Percentiles rank a stretch among this genome's conserved stretches.
phyloP scores from a whole-genome alignment of 139 green algal species.

The Zygnema circumcarinatum region DNA sequence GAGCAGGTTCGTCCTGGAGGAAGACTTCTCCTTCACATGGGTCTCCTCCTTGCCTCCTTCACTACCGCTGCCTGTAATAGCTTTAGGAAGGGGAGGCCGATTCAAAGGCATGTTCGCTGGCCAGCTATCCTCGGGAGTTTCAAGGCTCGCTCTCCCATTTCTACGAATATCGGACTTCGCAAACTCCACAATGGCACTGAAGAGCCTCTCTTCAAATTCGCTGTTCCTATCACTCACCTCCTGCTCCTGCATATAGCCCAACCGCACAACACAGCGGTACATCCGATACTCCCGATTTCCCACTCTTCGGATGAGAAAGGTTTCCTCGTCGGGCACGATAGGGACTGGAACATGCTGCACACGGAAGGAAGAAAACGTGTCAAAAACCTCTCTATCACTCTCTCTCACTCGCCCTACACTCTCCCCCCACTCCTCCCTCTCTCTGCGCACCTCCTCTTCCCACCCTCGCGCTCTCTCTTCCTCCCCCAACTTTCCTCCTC shows the following conservation, averaged over 20 bases:
- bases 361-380: neutral
- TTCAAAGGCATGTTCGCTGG: neutral
- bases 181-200: slow-evolving; percentile 2
- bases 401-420: too few species aligned
- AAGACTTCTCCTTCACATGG: neutral
- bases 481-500: too few species aligned
- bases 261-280: slow-evolving; percentile 17
- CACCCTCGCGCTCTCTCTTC: too few species aligned
- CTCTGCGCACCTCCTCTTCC: too few species aligned
- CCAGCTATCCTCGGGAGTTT: neutral
- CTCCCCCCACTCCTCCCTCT: too few species aligned
- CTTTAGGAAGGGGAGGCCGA: neutral
- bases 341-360: slow-evolving; percentile 9
- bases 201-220: neutral
- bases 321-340: neutral
- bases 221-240: neutral
- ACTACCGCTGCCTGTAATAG: neutral
- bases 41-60: neutral
- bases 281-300: neutral
- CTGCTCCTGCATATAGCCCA: neutral
- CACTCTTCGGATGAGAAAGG: slow-evolving; percentile 6
- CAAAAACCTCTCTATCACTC: too few species aligned
- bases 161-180: neutral
- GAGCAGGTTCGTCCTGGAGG: neutral
- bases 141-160: neutral